phyloP scores from a whole-genome alignment of 2,329 filamentous ascomycete species.

The Neonectria ditissima region DNA sequence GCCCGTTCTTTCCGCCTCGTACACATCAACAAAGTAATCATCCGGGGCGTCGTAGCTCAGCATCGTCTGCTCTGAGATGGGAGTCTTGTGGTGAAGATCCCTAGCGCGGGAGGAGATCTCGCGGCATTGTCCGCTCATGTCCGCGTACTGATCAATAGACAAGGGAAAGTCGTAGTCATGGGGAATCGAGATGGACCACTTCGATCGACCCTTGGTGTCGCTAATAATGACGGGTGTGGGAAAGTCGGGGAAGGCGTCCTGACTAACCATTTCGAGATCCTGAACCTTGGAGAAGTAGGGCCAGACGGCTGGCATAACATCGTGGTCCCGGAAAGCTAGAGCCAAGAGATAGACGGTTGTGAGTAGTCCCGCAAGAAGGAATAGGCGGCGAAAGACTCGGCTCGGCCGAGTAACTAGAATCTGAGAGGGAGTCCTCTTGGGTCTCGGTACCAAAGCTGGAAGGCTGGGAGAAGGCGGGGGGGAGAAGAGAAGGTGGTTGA shows the following conservation, averaged over 20 bases:
- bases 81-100: conserved; percentile 55
- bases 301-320: conserved; percentile 47
- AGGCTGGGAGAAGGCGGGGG: conserved; percentile 78
- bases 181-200: conserved; percentile 87
- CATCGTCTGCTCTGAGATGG: conserved; percentile 58
- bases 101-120: conserved; percentile 71
- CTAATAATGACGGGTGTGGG: conserved; percentile 78
- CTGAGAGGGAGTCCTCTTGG: conserved; percentile 70
- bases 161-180: conserved; percentile 75
- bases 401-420: conserved; percentile 62
- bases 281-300: conserved; percentile 59
- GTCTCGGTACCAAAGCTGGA: conserved; percentile 74
- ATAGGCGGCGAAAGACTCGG: conserved; percentile 66
- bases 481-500: conserved; percentile 75
- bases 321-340: conserved; percentile 44
- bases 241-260: conserved; percentile 74
- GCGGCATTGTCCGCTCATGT: conserved; percentile 75
- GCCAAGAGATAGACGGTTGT: conserved; percentile 63
- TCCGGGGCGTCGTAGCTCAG: conserved; percentile 71
- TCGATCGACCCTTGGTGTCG: conserved; percentile 72
- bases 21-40: conserved; percentile 78
- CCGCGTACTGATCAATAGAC: conserved; percentile 71
- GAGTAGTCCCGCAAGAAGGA: conserved; percentile 65
- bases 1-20: conserved; percentile 74
- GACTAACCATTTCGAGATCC: conserved; percentile 75